Evolutionary conservation across 2,329 filamentous ascomycete species (phyloP), one percentile per base, ranked within the genome.

Genomic region (Endocalyx cinctus): DNA sequence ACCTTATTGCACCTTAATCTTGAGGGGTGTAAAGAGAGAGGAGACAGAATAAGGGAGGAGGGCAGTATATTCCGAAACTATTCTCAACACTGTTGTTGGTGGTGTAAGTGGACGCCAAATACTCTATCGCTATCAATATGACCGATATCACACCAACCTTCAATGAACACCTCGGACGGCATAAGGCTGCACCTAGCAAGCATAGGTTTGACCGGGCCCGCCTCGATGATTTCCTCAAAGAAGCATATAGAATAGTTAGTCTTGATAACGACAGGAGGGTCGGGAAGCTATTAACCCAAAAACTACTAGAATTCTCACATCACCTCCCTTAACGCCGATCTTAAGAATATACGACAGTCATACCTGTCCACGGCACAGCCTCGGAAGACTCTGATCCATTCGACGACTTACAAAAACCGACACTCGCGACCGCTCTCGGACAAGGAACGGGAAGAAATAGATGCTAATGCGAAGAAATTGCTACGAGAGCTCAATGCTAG

Each of bases 171-270:
- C 71, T 90, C 16, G 72, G 72, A 50, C 64, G 70, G 47, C 75
- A 76, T 41, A 64, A 75, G 59, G 71, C 72, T 27, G 63, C 66
- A 17, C 62, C 69, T 6, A 68, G 72, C 10, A 63, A 53, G 33
- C 47, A 51, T 28, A 50, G 54, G 42, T 69, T 69, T 43, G 66
- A 58, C 36, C 49, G 69, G 30, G 66, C 73, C 45, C 71, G 62
- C 47, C 74, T 92, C 31, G 86, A 96, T 57, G 84, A 84, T 51
- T 98, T 97, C 57, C 69, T 97, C 20, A 88, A 90, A 55, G 90
- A 97, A 63, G 92, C 92, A 33, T 92, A 94, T 63, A 79, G 84
- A 57, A 96, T 97, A 60, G 89, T 94, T 67, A 52, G 74, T 60
- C 31, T 42, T 29, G 28, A 10, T 48, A 45, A 41, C 45, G n/a